A percentile compares a stretch with the other conserved stretches of the same genome.
Conservation (phyloP, 2,329 filamentous ascomycete species). For the Cladosporium sp. region DNA sequence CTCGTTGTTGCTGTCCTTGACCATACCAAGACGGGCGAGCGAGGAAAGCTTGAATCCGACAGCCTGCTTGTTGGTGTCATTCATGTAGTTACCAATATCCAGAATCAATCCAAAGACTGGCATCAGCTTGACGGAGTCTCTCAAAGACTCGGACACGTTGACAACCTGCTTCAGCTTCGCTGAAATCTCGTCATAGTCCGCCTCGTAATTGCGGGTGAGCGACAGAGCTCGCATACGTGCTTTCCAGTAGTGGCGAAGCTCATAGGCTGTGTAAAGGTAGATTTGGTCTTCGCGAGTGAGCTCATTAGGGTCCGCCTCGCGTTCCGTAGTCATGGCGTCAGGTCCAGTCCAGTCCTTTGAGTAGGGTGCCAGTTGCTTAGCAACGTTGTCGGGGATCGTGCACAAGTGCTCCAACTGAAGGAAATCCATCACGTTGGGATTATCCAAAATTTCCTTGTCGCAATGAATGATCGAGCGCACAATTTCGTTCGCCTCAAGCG, state of each 20-base stretch:
- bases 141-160: slow-evolving; percentile 79
- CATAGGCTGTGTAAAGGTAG: slow-evolving; percentile 88
- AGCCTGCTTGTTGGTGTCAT: slow-evolving; percentile 97
- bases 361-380: slow-evolving; percentile 91
- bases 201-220: slow-evolving; percentile 78
- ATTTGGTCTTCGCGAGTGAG: slow-evolving; percentile 95
- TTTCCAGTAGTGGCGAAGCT: slow-evolving; percentile 98
- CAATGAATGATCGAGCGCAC: slow-evolving; percentile 95
- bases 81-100: slow-evolving; percentile 99
- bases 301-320: slow-evolving; percentile 83
- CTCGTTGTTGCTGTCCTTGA: slow-evolving; percentile 99
- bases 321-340: slow-evolving; percentile 71
- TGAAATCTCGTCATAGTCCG: slow-evolving; percentile 89
- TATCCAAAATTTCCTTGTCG: slow-evolving; percentile 84
- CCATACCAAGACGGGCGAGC: slow-evolving; percentile 88
- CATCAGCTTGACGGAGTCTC: slow-evolving; percentile 90
- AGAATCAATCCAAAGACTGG: slow-evolving; percentile 94
- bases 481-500: slow-evolving; percentile 77
- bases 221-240: slow-evolving; percentile 89
- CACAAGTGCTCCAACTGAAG: slow-evolving; percentile 89
- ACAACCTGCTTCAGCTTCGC: slow-evolving; percentile 84
- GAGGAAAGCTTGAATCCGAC: slow-evolving; percentile 97
- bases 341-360: slow-evolving; percentile 95
- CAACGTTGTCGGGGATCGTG: slow-evolving; percentile 84
- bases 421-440: slow-evolving; percentile 93